Base-by-base conservation (phyloP, 345 rosid genomes). In the Turritis glabra region DNA sequence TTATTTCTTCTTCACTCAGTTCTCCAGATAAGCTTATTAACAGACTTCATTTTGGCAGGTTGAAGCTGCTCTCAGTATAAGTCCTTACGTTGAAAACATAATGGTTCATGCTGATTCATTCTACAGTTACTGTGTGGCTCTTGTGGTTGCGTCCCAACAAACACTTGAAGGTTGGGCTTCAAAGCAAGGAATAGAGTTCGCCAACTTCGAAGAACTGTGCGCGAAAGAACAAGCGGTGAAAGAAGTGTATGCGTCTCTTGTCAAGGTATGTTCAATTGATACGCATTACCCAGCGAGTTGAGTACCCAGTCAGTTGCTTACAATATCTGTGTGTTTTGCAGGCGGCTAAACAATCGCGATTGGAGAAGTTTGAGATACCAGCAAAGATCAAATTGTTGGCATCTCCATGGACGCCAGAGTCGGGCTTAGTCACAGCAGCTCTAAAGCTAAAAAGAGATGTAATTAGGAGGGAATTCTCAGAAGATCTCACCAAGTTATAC, bases 91-190 rank as follows among this genome's bases (percentile, higher is more conserved):
- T 6, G 98, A 96, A 72, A 96, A 88, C 64, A 79, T 92, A 57
- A 90, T 92, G 98, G 64, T 92, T 81, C 96, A 96, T 83, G 99
- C 93, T 1, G 93, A 96, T 82, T 96, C 99, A 26, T 89, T 89
- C 77, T 96, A 87, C 68, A 90, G 80, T 75, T 96, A 82, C 83
- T 89, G 96, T 67, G 97, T 96, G 76, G 99, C 97, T 77, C 85
- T 96, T 30, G 90, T 95, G 77, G 96, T 90, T 44, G 90, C 82
- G 41, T 67, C 95, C 3, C 94, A 87, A 78, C 76, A 80, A 37
- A 84, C 90, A 17, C 59, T 92, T 38, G 91, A 85, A 86, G 82
- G 78, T 35, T 95, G 98, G 99, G 98, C 96, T 13, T 80, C 90
- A 71, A 87, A 85, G 80, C 81, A 83, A 78, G 92, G 88, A 64